Conservation (phyloP, 768 basidiomycete species). For the Lactarius pseudohatsudake region DNA sequence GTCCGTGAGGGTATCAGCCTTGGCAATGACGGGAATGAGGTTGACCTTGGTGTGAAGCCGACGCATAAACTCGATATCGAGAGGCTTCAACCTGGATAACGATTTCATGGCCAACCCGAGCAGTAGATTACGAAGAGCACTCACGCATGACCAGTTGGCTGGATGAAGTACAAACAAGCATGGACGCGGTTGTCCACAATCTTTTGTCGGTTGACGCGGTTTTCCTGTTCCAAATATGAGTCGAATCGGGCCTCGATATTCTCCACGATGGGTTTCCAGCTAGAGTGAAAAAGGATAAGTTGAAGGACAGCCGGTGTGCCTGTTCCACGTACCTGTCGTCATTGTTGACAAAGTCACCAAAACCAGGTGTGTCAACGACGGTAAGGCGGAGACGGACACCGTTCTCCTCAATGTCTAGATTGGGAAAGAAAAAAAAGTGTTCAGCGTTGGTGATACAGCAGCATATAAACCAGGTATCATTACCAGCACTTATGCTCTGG, state of each 20-base stretch:
- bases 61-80: conserved; percentile 99
- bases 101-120: background rate
- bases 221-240: conserved; percentile 97
- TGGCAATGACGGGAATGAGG: conserved; percentile 97
- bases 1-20: conserved; percentile 96
- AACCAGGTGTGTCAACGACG: conserved; percentile 99
- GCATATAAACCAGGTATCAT: conserved; percentile 28
- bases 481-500: conserved; percentile 97
- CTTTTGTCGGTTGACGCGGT: conserved; percentile 93
- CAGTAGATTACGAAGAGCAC: conserved; percentile 34
- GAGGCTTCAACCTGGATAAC: conserved; percentile 82
- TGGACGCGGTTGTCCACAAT: conserved; percentile 97
- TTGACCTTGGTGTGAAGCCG: conserved; percentile 97
- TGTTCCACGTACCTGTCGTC: conserved; percentile 73
- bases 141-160: conserved; percentile 97
- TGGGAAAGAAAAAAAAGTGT: conserved; percentile 31
- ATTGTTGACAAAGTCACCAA: conserved; percentile 99
- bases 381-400: conserved; percentile 95
- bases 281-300: conserved; percentile 36
- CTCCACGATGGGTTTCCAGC: conserved; percentile 98
- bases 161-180: conserved; percentile 98
- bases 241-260: conserved; percentile 98
- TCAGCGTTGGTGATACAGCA: background rate
- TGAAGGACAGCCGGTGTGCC: conserved; percentile 8
- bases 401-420: conserved; percentile 95